Percentiles rank a stretch among this genome's conserved stretches.
Evolutionary conservation across 2,329 filamentous ascomycete species (phyloP).

Genomic region (Aspergillus latus): DNA sequence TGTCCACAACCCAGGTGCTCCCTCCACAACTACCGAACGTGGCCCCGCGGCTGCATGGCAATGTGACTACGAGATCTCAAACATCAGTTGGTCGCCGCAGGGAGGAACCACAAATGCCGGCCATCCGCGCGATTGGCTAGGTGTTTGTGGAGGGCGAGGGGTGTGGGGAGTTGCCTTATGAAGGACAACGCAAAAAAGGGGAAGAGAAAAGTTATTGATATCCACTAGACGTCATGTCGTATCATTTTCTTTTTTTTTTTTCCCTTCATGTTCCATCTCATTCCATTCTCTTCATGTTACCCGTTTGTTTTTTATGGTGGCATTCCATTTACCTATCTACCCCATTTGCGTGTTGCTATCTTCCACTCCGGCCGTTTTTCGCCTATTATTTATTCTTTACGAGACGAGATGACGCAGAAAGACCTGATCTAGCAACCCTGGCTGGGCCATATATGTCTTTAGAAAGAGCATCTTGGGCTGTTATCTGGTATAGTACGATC

Average conservation of each 20-base stretch:
- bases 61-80: constrained; percentile 49
- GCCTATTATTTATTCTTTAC: constrained; percentile 14
- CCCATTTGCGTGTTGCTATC: background rate
- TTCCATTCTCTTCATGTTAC: background rate
- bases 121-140: constrained; percentile 43
- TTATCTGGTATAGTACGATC: constrained; percentile 19
- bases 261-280: too few species aligned
- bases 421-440: constrained; percentile 7
- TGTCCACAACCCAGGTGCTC: constrained; percentile 25
- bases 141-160: constrained; percentile 47
- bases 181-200: constrained; percentile 12
- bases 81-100: constrained; percentile 49
- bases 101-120: constrained; percentile 36
- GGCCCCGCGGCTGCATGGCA: constrained; percentile 48
- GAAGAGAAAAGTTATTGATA: constrained; percentile 14
- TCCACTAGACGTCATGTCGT: constrained; percentile 14
- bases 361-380: background rate
- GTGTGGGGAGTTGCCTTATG: constrained; percentile 47
- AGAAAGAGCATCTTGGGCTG: constrained; percentile 17
- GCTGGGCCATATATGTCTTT: constrained; percentile 11
- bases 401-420: constrained; percentile 7
- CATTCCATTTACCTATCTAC: background rate
- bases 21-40: constrained; percentile 40
- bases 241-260: background rate
- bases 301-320: background rate